A percentile compares a stretch with the other conserved stretches of the same genome.
Conservation (phyloP, 129 eudicot genomes). For the Chrysanthemum lavandulifolium region DNA sequence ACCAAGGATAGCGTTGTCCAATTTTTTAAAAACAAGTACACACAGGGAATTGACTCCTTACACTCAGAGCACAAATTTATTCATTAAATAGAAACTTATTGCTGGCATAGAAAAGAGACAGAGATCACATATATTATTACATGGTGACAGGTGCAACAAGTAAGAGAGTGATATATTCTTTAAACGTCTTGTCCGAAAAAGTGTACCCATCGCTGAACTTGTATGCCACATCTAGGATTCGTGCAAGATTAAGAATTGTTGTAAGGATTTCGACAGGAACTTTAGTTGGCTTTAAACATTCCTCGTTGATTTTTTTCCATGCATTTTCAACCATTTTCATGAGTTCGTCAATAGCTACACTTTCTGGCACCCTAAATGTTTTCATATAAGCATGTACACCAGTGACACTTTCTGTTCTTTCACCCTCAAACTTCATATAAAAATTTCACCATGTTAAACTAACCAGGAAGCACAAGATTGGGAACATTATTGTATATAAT, state of each 20-base stretch:
- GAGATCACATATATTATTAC: too few species aligned
- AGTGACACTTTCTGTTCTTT: not conserved
- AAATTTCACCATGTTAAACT: not conserved
- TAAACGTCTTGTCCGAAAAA: not conserved
- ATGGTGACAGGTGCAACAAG: not conserved
- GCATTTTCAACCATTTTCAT: not conserved
- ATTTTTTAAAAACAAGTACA: too few species aligned
- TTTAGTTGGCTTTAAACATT: not conserved
- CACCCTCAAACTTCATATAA: not conserved
- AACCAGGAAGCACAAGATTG: not conserved
- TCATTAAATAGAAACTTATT: too few species aligned
- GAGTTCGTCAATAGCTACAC: not conserved
- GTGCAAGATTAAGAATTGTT: not conserved
- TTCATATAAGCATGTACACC: not conserved
- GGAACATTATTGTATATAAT: not conserved
- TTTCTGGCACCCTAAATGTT: not conserved
- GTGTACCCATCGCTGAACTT: not conserved
- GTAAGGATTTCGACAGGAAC: not conserved
- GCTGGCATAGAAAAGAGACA: too few species aligned
- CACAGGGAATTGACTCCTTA: too few species aligned
- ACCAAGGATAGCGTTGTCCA: too few species aligned
- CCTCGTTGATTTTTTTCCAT: not conserved
- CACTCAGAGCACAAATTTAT: too few species aligned
- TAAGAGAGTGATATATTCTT: not conserved
- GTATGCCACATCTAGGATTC: not conserved